A percentile compares a stretch with the other conserved stretches of the same genome.
Conservation (phyloP, 2,329 filamentous ascomycete species). For the Phyllosticta capitalensis region DNA sequence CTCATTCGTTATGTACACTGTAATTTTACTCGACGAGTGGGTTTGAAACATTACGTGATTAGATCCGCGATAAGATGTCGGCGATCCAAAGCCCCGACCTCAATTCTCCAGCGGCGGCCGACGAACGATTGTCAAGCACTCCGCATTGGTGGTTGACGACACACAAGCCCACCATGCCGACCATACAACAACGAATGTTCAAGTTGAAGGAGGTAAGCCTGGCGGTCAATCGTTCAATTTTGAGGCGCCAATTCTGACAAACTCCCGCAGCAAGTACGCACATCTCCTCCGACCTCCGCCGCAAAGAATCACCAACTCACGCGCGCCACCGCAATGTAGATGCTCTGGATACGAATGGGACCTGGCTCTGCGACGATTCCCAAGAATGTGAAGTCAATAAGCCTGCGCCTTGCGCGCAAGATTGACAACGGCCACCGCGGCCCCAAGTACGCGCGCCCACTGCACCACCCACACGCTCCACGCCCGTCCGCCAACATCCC, state of each 20-base stretch:
- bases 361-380: conserved; percentile 77
- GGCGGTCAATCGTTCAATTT: not conserved
- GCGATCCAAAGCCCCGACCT: conserved; percentile 9
- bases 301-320: not conserved
- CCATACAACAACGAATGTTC: conserved; percentile 60
- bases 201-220: conserved; percentile 55
- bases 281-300: not conserved
- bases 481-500: conserved; percentile 7
- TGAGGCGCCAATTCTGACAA: not conserved
- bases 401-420: conserved; percentile 59
- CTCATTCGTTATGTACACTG: not conserved
- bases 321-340: conserved; percentile 37
- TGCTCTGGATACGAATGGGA: conserved; percentile 67
- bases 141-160: not conserved
- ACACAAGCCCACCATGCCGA: conserved; percentile 35
- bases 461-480: not conserved
- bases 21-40: not conserved
- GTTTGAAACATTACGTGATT: not conserved
- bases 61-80: conserved; percentile 6
- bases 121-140: not conserved
- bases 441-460: conserved; percentile 44
- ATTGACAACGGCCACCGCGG: conserved; percentile 61
- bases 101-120: conserved; percentile 6
- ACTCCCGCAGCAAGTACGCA: conserved; percentile 4
- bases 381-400: conserved; percentile 62